Evolutionary conservation across 2,329 filamentous ascomycete genomes (phyloP), one percentile per base, ranked within the genome.

Genomic region (Cyphellophora attinorum): DNA sequence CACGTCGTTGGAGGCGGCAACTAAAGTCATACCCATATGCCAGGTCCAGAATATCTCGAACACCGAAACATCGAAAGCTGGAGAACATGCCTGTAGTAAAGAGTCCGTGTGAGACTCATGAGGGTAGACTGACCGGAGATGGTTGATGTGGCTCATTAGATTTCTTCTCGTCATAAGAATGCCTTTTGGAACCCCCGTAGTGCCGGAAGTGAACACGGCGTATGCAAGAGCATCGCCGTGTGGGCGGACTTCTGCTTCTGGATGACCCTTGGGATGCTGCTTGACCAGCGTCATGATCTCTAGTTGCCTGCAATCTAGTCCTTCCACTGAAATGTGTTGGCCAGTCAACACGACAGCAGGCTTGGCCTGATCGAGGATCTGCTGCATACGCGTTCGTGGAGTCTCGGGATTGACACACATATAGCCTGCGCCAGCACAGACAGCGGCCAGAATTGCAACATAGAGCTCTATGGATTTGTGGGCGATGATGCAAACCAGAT

Each of bases 1-100:
- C 2, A 74, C 70, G 47, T 91, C 81, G 46, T 88, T 86, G 1
- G 67, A 72, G 0, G 77, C 80, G 2, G 81, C 74, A 51, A 83
- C 93, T 10, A 94, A 64, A 40, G 79, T 81, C 64, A 89, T 84
- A 3, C 85, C 85, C 19, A 70, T 68, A 30, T 73, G 72, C 81
- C 85, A 93, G 0, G 85, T 67, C 48, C 85, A 93, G 54, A 93
- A 89, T 11, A 93, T 88, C 50, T 93, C 86, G 52, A 93, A 93
- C 0, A 93, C 81, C 1, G 85, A 93, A 2, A 93, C 71, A 51
- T 93, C 84, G 51, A 93, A 93, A 0, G 80, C 81, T 51, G 86
- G 82, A 0, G 84, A 89, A 51, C 82, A 93, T 2, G 82, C 76
- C 56, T 93, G 86, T 0, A 94, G 63, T 19, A 93, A 63, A n/a